phyloP scores from a whole-genome alignment of 441 rosid species.

The Cnidoscolus chayamansa region DNA sequence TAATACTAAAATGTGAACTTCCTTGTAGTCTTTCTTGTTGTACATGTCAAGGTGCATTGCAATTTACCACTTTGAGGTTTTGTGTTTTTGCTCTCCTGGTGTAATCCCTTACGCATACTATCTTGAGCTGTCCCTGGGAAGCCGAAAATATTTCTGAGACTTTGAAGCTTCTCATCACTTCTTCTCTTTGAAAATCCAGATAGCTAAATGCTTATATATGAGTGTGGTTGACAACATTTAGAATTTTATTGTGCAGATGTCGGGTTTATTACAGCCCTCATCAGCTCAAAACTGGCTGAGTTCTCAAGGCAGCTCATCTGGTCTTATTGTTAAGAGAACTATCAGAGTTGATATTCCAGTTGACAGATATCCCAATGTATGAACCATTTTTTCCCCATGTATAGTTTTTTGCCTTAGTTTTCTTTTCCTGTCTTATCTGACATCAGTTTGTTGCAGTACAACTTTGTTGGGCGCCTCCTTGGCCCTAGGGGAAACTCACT shows the following conservation, averaged over 20 bases:
- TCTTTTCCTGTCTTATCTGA: constrained; percentile 21
- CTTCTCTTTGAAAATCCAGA: background rate
- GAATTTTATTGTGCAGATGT: constrained; percentile 54
- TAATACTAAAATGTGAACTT: constrained; percentile 9
- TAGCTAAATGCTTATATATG: background rate
- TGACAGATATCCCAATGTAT: constrained; percentile 77
- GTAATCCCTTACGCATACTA: background rate
- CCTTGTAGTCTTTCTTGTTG: constrained; percentile 14
- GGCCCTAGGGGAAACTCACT: constrained; percentile 99
- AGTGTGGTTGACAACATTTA: constrained; percentile 21
- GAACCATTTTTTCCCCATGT: constrained; percentile 22
- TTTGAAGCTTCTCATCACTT: constrained; percentile 8
- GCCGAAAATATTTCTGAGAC: background rate
- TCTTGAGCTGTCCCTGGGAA: constrained; percentile 12
- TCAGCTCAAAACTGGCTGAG: constrained; percentile 74
- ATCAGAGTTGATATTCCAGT: constrained; percentile 94
- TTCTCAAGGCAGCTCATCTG: constrained; percentile 77
- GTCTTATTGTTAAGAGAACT: constrained; percentile 84
- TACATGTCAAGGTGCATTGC: constrained; percentile 18
- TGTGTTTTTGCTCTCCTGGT: constrained; percentile 4
- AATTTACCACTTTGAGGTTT: constrained; percentile 2
- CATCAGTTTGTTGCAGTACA: constrained; percentile 53
- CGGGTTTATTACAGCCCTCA: constrained; percentile 59
- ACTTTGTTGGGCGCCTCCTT: constrained; percentile 98
- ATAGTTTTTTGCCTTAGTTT: background rate